Evolutionary conservation across 2,329 filamentous ascomycete genomes (phyloP), one percentile per base, ranked within the genome.

Genomic region (Colletotrichum acutatum): DNA sequence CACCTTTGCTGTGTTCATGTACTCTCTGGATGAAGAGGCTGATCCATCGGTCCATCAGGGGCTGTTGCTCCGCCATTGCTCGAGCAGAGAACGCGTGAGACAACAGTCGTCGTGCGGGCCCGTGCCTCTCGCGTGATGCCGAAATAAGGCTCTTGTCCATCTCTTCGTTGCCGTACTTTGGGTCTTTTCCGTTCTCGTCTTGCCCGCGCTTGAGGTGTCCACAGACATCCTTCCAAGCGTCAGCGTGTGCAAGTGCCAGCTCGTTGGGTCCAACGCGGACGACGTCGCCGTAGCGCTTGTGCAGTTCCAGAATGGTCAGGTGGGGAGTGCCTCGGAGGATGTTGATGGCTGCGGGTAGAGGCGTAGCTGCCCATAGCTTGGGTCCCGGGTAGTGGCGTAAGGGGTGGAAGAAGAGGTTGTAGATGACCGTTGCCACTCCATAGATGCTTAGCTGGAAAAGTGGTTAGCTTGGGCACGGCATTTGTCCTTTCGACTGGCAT

Each of bases 211-310:
- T 64, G n/a, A 69, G 34, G 34, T 69, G 66, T 34, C 80, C 81
- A 65, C 84, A 84, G 26, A 86, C 85, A 8, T 84, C 82, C 64
- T 81, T 82, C 81, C 81, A 85, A 1, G 80, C 81, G 11, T 77
- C 62, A 1, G 78, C 37, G 5, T 78, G 78, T 16, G 79, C 80
- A 67, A 84, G 85, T 1, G 82, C 80, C 3, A 87, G 78, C 34
- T 81, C 77, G 46, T 82, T 80, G 0, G 85, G 85, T 0, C 77
- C 79, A 3, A 83, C 76, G 1, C 86, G 82, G 11, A 87, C 79
- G 0, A 86, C 78, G 26, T 76, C 74, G 4, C 78, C 79, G 59
- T 80, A 80, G 1, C 59, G 14, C 19, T 76, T 66, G 19, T 80
- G 78, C 5, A 74, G 30, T 14, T 66, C 52, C 14, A 56, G 19